Evolutionary conservation across 306 rosid genomes (phyloP), one percentile per base, ranked within the genome.

Genomic region (Sindora glabra): DNA sequence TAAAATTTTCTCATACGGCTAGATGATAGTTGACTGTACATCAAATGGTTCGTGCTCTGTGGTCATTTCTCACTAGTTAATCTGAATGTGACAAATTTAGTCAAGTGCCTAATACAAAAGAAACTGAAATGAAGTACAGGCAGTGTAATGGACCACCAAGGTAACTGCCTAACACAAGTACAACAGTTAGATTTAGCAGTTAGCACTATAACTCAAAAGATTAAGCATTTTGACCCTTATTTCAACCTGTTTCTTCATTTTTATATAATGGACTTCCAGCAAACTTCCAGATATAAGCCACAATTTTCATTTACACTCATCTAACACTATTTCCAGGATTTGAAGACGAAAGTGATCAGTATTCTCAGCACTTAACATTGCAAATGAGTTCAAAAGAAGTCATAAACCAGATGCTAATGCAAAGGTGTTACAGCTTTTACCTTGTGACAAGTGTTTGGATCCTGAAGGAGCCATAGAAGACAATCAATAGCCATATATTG

Each of bases 401-500:
- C 34, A 57, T 34, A 23, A 58, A 48, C 19, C 13, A 56, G 12
- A 40, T 52, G 48, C 18, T 22, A 46, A 66, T 14, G 47, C 19
- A 42, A 41, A 40, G 56, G 8, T 21, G 59, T 13, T 39, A 59
- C 63, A 39, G n/a, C 47, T 29, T 57, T 52, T 70, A 94, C 99
- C 95, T 86, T 94, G 58, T 73, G 97, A 56, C 94, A 82, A 52
- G 94, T 89, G 65, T 68, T 86, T 32, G 89, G 83, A 74, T 94
- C 99, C 78, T 94, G 94, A 69, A 94, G 89, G 68, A 94, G 49
- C 97, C 99, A 86, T 45, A 94, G 77, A 72, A 94, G 99, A 72
- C 99, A 94, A 64, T 94, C 99, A 67, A 94, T 82, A 29, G 95
- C 94, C 99, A 94, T 94, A 76, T 87, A 94, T 64, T 94, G 99